phyloP scores from a whole-genome alignment of 1,284 basidiomycete species.

The Irpex sp. region DNA sequence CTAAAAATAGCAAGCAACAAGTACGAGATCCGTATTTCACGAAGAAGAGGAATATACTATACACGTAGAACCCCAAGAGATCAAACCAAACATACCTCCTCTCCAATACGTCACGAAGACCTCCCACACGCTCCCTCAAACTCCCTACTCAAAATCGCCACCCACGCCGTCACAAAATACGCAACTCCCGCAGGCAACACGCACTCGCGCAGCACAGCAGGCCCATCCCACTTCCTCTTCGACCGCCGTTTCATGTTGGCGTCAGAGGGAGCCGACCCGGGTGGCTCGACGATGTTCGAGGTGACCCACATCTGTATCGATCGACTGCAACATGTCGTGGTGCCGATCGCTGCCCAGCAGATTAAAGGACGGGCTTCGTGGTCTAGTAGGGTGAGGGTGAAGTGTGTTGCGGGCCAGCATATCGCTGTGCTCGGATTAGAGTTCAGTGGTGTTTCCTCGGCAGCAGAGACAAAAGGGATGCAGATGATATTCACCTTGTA shows the following conservation, averaged over 20 bases:
- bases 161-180: constrained; percentile 81
- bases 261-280: constrained; percentile 15
- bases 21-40: too few relatives aligned
- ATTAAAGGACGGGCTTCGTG: constrained; percentile 60
- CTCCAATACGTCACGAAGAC: not conserved
- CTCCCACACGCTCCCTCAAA: constrained; percentile 18
- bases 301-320: constrained; percentile 85
- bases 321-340: constrained; percentile 72
- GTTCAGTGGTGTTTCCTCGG: not conserved
- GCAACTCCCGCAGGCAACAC: constrained; percentile 65
- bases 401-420: constrained; percentile 84
- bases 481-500: constrained; percentile 47
- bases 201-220: constrained; percentile 60
- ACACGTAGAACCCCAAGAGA: too few relatives aligned
- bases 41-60: too few relatives aligned
- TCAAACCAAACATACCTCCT: not conserved
- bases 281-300: constrained; percentile 52
- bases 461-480: not conserved
- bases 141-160: constrained; percentile 43
- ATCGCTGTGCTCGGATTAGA: constrained; percentile 46
- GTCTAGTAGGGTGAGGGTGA: constrained; percentile 68
- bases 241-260: constrained; percentile 48
- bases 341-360: constrained; percentile 80
- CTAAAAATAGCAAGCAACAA: too few relatives aligned
- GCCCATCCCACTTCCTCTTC: constrained; percentile 70